These are phyloP conservation scores for Nitzschia palea DNA, from an alignment of 108 stramenopile genomes.

Conservation along the genomic window DNA sequence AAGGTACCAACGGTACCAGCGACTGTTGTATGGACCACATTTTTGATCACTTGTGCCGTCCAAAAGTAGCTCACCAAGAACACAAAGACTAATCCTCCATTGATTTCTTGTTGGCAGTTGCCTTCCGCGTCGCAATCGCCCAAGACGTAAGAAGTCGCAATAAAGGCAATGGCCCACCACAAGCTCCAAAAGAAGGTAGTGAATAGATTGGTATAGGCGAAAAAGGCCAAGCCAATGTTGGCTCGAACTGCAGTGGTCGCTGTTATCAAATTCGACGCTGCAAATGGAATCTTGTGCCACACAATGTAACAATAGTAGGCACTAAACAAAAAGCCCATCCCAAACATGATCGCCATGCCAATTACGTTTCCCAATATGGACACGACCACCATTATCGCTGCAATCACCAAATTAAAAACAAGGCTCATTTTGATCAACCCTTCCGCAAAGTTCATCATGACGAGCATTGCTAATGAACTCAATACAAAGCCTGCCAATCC, in stretches of 20 bases:
- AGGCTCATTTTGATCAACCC: conserved; percentile 64
- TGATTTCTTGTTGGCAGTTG: conserved; percentile 44
- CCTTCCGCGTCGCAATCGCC: conserved; percentile 47
- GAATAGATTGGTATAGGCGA: conserved; percentile 61
- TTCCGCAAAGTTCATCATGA: conserved; percentile 46
- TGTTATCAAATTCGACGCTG: conserved; percentile 68
- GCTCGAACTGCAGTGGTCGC: conserved; percentile 66
- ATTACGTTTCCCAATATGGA: conserved; percentile 32
- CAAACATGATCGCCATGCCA: conserved; percentile 36
- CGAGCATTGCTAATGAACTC: conserved; percentile 31
- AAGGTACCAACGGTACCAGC: conserved; percentile 87
- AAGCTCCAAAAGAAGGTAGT: conserved; percentile 54
- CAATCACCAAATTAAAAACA: conserved; percentile 54
- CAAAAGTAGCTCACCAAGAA: conserved; percentile 78
- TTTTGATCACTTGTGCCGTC: conserved; percentile 77
- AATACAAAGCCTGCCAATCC: conserved; percentile 18
- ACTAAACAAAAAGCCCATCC: conserved; percentile 45
- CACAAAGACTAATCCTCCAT: conserved; percentile 45
- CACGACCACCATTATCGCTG: conserved; percentile 33
- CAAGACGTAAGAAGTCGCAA: conserved; percentile 50
- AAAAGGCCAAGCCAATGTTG: conserved; percentile 61
- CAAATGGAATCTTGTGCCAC: conserved; percentile 79
- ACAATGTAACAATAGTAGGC: conserved; percentile 62
- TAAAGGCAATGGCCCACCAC: conserved; percentile 59
- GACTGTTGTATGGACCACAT: conserved; percentile 78